phyloP scores from a whole-genome alignment of 1,139 yeast species.

The Hanseniaspora gamundiae region DNA sequence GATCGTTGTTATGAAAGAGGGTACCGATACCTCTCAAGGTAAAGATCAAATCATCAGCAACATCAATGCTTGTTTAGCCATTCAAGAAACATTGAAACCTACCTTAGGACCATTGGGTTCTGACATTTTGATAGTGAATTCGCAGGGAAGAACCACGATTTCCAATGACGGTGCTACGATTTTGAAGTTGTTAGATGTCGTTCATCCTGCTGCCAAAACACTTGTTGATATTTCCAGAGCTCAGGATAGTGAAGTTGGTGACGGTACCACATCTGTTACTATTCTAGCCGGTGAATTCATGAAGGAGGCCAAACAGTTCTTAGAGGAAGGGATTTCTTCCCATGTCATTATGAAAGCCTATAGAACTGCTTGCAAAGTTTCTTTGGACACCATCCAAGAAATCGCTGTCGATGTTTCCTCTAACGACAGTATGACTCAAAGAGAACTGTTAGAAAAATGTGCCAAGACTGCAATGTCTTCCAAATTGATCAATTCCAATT shows the following conservation, averaged over 20 bases:
- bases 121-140: constrained; percentile 77
- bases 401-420: constrained; percentile 58
- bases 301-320: constrained; percentile 78
- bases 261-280: constrained; percentile 95
- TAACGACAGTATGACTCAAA: constrained; percentile 28
- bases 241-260: constrained; percentile 98
- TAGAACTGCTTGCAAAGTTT: constrained; percentile 68
- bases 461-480: constrained; percentile 98
- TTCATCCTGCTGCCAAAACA: constrained; percentile 96
- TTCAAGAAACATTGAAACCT: constrained; percentile 89
- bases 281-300: constrained; percentile 88
- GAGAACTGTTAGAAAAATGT: constrained; percentile 77
- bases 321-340: constrained; percentile 92
- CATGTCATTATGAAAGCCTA: constrained; percentile 82
- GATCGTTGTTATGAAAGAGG: constrained; percentile 92
- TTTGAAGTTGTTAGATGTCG: constrained; percentile 80
- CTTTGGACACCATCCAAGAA: constrained; percentile 61
- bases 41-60: constrained; percentile 89
- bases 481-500: constrained; percentile 76
- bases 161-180: constrained; percentile 98
- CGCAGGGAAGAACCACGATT: constrained; percentile 79
- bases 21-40: constrained; percentile 95
- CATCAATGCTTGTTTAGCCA: constrained; percentile 92
- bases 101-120: constrained; percentile 97
- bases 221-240: constrained; percentile 90